These are phyloP conservation scores for Stephanodiscus triporus DNA, from an alignment of 108 stramenopile species.

Conservation along the genomic window DNA sequence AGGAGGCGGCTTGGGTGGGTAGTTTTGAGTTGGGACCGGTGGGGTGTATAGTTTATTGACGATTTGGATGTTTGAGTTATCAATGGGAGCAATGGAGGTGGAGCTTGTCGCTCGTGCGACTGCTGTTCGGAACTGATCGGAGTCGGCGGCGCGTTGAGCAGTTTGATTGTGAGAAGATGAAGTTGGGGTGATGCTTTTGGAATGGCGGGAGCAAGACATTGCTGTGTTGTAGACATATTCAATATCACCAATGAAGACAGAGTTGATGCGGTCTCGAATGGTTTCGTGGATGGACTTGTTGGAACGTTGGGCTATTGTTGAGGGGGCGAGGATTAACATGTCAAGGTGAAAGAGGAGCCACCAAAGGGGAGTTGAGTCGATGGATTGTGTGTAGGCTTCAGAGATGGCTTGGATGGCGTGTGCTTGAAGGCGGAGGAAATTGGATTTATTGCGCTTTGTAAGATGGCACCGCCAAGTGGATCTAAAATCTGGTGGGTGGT, in stretches of 20 bases:
- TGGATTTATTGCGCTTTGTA: not conserved
- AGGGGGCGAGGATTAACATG: conserved; percentile 8
- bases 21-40: too few species aligned
- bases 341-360: conserved; percentile 20
- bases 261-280: not conserved
- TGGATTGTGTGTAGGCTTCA: not conserved
- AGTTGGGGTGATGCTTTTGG: not conserved
- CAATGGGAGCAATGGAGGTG: conserved; percentile 16
- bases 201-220: not conserved
- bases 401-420: too few species aligned
- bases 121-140: conserved; percentile 35
- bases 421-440: too few species aligned
- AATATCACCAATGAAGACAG: not conserved
- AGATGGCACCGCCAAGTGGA: not conserved
- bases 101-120: not conserved
- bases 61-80: not conserved
- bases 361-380: conserved; percentile 11
- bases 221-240: not conserved
- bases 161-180: not conserved
- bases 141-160: conserved; percentile 28
- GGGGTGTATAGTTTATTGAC: not conserved
- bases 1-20: not conserved
- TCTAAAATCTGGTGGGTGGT: not conserved
- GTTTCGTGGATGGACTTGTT: not conserved
- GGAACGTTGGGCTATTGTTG: not conserved